Conservation (phyloP, 129 eudicot genomes). For the Solidago caesia region DNA sequence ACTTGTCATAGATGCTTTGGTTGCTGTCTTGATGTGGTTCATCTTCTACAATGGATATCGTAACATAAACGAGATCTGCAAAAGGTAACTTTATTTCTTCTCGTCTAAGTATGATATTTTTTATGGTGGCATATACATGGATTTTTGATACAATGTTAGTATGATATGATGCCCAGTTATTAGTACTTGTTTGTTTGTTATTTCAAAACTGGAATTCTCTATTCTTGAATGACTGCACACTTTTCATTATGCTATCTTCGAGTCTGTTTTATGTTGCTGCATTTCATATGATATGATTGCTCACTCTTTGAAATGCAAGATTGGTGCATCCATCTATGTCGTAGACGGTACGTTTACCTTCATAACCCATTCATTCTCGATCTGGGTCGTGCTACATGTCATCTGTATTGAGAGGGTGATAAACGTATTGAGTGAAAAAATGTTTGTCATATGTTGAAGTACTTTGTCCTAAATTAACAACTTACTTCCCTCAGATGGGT, state of each 20-base stretch:
- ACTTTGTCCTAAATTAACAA: too few relatives aligned
- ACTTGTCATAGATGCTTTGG: conserved; percentile 50
- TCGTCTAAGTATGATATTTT: background rate
- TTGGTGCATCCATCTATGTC: too few relatives aligned
- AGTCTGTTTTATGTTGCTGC: background rate
- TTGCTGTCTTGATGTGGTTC: conserved; percentile 71
- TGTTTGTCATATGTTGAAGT: too few relatives aligned
- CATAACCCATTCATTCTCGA: too few relatives aligned
- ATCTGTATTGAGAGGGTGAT: too few relatives aligned
- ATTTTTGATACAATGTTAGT: background rate
- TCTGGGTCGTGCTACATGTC: too few relatives aligned
- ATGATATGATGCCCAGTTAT: background rate
- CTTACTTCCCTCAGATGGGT: too few relatives aligned
- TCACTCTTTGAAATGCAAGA: too few relatives aligned
- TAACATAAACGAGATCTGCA: conserved; percentile 41
- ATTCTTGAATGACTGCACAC: background rate
- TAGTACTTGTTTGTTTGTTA: background rate
- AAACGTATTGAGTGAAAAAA: too few relatives aligned
- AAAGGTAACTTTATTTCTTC: conserved; percentile 42
- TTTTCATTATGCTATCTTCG: background rate
- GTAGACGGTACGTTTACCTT: too few relatives aligned
- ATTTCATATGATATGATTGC: background rate
- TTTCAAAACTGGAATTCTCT: too few relatives aligned
- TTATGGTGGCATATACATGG: background rate
- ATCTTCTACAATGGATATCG: conserved; percentile 59